Evolutionary conservation across 306 rosid genomes (phyloP).

Genomic region (Quercus dentata): DNA sequence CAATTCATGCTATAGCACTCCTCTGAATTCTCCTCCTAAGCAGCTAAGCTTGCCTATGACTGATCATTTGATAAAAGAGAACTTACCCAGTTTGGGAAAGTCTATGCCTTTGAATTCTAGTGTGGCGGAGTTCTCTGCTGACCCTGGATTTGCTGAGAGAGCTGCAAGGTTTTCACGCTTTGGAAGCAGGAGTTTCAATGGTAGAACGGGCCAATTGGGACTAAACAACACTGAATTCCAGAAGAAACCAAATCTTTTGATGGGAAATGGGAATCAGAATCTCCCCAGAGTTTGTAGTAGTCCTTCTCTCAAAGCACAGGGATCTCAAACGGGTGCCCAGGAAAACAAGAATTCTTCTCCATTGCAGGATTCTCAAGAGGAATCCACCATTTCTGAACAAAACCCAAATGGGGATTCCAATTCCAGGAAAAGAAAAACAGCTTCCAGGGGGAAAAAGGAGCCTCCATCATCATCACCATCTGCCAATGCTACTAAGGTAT

Average conservation of each 20-base stretch:
- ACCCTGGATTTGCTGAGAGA: slow-evolving; percentile 91
- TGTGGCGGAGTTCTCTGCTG: slow-evolving; percentile 63
- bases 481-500: slow-evolving; percentile 42
- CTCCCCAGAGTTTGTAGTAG: slow-evolving; percentile 70
- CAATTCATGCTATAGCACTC: slow-evolving; percentile 58
- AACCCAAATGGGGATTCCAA: slow-evolving; percentile 36
- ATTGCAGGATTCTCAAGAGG: slow-evolving; percentile 57
- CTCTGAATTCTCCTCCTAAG: slow-evolving; percentile 69
- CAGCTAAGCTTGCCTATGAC: slow-evolving; percentile 32
- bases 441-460: slow-evolving; percentile 65
- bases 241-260: slow-evolving; percentile 31
- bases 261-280: slow-evolving; percentile 42
- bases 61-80: slow-evolving; percentile 35
- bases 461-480: slow-evolving; percentile 21
- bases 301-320: slow-evolving; percentile 63
- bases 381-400: slow-evolving; percentile 67
- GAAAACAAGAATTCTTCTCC: slow-evolving; percentile 38
- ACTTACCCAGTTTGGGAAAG: slow-evolving; percentile 28
- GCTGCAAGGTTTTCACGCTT: slow-evolving; percentile 93
- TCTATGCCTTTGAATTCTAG: slow-evolving; percentile 54
- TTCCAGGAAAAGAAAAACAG: slow-evolving; percentile 74
- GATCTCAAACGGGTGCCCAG: slow-evolving; percentile 44
- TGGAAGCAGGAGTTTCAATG: slow-evolving; percentile 83
- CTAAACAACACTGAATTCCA: slow-evolving; percentile 37
- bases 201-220: slow-evolving; percentile 40